These are phyloP conservation scores for Mortierella hygrophila DNA, from an alignment of 192 early-diverging fungal genomes.

Conservation along the genomic window DNA sequence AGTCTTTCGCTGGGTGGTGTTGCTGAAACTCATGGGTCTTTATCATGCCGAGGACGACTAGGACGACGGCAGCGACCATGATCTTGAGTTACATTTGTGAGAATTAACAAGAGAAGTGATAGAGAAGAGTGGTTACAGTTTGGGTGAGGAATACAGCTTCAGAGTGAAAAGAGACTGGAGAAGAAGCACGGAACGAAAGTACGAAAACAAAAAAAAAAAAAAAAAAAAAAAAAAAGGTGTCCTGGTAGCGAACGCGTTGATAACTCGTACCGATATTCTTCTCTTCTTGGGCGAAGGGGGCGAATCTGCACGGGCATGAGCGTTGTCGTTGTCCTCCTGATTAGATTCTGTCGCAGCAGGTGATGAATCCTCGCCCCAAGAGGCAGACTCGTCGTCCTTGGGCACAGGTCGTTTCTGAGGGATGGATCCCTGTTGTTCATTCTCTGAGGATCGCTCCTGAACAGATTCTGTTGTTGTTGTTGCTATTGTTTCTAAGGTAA, in stretches of 20 bases:
- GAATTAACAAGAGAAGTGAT: no score
- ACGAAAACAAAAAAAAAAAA: no score
- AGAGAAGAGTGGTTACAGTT: no score
- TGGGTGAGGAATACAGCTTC: no score
- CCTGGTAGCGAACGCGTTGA: background rate
- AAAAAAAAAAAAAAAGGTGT: background rate
- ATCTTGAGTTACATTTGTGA: no score
- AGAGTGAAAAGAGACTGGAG: no score
- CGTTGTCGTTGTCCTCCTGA: background rate
- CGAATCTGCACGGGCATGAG: background rate
- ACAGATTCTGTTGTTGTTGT: background rate
- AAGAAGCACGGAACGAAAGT: no score
- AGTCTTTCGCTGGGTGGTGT: no score
- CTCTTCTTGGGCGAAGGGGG: conserved; percentile 20
- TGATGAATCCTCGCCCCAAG: background rate
- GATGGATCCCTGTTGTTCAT: background rate
- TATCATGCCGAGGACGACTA: no score
- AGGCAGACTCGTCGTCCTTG: background rate
- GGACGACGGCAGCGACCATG: no score
- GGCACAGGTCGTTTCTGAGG: conserved; percentile 11
- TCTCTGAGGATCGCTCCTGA: background rate
- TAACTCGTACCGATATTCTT: conserved; percentile 26
- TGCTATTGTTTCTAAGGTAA: background rate
- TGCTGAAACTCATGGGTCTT: no score
- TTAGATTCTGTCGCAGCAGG: background rate